Evolutionary conservation across 2,329 filamentous ascomycete species (phyloP).

Genomic region (Colletotrichum agaves): DNA sequence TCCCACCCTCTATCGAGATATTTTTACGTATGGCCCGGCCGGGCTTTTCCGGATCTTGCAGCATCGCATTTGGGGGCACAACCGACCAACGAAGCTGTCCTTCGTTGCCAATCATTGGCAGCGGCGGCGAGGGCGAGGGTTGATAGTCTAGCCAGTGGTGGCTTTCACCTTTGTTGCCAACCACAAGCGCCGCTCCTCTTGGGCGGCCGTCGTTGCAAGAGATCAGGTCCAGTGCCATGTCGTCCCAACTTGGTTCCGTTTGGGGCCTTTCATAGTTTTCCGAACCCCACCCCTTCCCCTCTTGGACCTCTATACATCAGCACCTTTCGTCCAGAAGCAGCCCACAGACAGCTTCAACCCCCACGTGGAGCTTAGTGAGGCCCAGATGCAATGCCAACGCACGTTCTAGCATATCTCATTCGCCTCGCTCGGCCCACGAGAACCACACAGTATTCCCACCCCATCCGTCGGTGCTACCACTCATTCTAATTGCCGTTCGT

Average conservation of each 20-base stretch:
- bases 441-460: background rate
- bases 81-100: background rate
- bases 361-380: slow-evolving; percentile 24
- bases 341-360: background rate
- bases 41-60: slow-evolving; percentile 13
- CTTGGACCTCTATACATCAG: background rate
- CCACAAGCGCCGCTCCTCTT: background rate
- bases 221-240: background rate
- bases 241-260: slow-evolving; percentile 17
- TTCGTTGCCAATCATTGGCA: background rate
- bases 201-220: background rate
- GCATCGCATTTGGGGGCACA: background rate
- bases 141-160: background rate
- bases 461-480: background rate
- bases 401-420: background rate
- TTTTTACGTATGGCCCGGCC: slow-evolving; percentile 1
- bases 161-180: background rate
- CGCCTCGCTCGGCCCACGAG: slow-evolving; percentile 24
- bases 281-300: background rate
- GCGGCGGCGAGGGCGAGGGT: background rate
- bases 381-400: slow-evolving; percentile 22
- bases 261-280: background rate
- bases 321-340: slow-evolving; percentile 2
- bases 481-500: background rate
- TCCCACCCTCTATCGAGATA: slow-evolving; percentile 10